Evolutionary conservation across 2,329 filamentous ascomycete species (phyloP), one percentile per base, ranked within the genome.

Genomic region (Aspergillus ruber): DNA sequence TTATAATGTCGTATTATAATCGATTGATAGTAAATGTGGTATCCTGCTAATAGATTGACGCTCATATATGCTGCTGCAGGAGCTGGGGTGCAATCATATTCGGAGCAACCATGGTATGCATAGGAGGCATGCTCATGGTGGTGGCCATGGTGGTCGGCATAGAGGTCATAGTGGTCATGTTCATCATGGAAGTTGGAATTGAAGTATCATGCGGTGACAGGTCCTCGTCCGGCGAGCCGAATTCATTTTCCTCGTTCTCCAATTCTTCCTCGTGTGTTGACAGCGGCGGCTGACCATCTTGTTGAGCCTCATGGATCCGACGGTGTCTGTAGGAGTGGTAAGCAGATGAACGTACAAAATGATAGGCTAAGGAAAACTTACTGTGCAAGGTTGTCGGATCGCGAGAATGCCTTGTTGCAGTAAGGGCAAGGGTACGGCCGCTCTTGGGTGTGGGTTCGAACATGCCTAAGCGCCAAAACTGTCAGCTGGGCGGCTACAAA

Each of bases 311-410:
- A 72, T 97, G 91, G 60, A 90, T 96, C 62, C 78, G 79, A 66
- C 78, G 79, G 71, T 87, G 84, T 67, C 81, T 84, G 57, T 53
- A 50, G 54, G 49, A 42, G 38, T 48, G 46, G 67, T 76, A 64
- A 80, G 66, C 48, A 33, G 45, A 41, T 42, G 41, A 9, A 36
- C 20, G 25, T 21, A 6, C 27, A 15, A 48, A 47, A n/a, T 33
- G 35, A 39, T 13, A 39, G 13, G 10, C 25, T 29, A 4, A 40
- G 44, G 17, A 25, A 32, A 50, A 70, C 79, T 71, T 89, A 95
- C 87, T 98, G 93, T 70, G 93, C 93, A 73, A 98, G 86, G 71
- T 98, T 98, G 76, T 98, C 93, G 64, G 91, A 97, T 74, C 93
- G 81, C 50, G 93, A 97, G 72, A 98, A 98, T 57, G 91, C 91